These are phyloP conservation scores for Blepharisma stoltei DNA, from an alignment of 73 alveolate species.

Conservation along the genomic window DNA sequence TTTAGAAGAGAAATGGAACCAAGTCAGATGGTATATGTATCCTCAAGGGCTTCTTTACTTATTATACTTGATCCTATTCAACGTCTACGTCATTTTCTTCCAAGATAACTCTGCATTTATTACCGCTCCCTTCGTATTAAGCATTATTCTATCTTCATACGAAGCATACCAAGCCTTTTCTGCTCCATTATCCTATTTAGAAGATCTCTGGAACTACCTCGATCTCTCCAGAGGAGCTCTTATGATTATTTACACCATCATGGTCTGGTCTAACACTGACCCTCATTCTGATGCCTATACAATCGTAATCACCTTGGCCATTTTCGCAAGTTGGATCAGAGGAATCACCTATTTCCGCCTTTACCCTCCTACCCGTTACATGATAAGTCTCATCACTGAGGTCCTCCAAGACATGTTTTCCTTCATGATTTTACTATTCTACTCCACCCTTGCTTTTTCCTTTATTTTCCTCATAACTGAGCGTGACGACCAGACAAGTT, in stretches of 20 bases:
- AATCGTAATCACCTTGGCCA: background rate
- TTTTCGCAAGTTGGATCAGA: background rate
- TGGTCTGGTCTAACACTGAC: too few relatives aligned
- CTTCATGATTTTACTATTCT: background rate
- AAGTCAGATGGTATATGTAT: background rate
- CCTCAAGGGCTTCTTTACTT: background rate
- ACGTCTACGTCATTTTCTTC: background rate
- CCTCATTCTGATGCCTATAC: too few relatives aligned
- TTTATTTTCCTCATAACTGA: background rate
- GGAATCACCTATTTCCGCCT: conserved; percentile 1
- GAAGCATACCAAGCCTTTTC: background rate
- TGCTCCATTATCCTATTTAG: background rate
- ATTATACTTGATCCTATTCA: background rate
- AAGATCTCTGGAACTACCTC: conserved; percentile 7
- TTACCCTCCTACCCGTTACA: background rate
- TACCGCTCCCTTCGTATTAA: background rate
- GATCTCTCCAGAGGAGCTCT: background rate
- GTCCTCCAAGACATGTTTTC: background rate
- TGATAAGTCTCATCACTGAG: background rate
- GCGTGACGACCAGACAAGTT: too few relatives aligned
- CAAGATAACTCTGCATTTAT: background rate
- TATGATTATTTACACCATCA: background rate
- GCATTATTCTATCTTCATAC: background rate
- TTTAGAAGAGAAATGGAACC: background rate
- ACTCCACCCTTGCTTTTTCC: background rate